Conservation (phyloP, 2,329 filamentous ascomycete species). For the Fusarium robinianum region DNA sequence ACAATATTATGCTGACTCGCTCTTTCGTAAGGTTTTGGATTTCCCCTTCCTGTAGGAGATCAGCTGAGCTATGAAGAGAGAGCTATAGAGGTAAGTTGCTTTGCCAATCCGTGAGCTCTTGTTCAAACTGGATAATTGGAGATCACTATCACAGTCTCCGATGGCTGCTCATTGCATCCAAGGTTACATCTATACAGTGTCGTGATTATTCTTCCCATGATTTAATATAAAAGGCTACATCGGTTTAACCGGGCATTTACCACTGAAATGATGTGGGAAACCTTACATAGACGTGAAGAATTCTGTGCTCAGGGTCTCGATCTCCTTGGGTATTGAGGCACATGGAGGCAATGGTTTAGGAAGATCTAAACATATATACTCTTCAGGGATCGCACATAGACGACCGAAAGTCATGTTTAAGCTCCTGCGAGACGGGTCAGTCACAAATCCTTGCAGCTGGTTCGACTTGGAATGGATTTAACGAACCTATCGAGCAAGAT, state of each 20-base stretch:
- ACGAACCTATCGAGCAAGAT: slow-evolving; percentile 22
- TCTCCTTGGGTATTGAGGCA: neutral
- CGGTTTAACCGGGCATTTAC: neutral
- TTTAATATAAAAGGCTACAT: slow-evolving; percentile 12
- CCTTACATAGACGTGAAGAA: slow-evolving; percentile 25
- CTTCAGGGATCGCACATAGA: slow-evolving; percentile 21
- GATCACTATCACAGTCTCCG: slow-evolving; percentile 10
- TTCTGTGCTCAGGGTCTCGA: slow-evolving; percentile 14
- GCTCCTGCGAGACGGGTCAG: slow-evolving; percentile 5
- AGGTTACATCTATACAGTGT: slow-evolving; percentile 22
- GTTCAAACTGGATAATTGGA: slow-evolving; percentile 17
- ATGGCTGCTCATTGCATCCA: slow-evolving; percentile 12
- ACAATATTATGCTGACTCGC: slow-evolving; percentile 47
- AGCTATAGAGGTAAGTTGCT: neutral
- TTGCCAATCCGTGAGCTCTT: slow-evolving; percentile 24
- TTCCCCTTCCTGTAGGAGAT: neutral
- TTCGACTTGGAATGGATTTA: neutral
- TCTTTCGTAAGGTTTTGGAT: slow-evolving; percentile 27
- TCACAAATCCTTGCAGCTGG: neutral
- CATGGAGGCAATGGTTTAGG: neutral
- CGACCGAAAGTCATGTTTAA: slow-evolving; percentile 24
- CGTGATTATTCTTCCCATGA: slow-evolving; percentile 15
- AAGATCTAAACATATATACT: slow-evolving; percentile 18
- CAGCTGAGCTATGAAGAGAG: neutral
- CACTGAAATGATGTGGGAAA: fast-evolving